These are phyloP conservation scores for Cytospora piceae DNA, from an alignment of 2,329 filamentous ascomycete species.

Conservation along the genomic window DNA sequence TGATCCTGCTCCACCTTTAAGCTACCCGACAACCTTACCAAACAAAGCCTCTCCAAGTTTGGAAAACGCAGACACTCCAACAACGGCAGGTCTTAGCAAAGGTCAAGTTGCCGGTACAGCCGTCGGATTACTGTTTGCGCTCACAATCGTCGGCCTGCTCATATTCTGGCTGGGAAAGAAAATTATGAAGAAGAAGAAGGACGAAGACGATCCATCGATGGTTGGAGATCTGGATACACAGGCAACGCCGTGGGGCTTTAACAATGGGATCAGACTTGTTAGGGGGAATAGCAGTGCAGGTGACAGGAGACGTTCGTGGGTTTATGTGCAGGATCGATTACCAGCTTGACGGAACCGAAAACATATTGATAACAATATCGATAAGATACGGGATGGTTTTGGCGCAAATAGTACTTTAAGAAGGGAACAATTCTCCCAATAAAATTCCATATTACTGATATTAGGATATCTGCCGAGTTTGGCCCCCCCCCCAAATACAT, in stretches of 20 bases:
- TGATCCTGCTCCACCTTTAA: neutral
- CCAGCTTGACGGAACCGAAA: neutral
- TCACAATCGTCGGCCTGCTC: neutral
- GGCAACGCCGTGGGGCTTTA: constrained; percentile 2
- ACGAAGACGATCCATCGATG: constrained; percentile 9
- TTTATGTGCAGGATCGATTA: neutral
- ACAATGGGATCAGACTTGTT: constrained; percentile 13
- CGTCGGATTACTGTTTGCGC: neutral
- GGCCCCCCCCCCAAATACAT: neutral
- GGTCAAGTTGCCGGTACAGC: neutral
- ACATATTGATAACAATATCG: neutral
- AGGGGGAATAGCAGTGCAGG: constrained; percentile 1
- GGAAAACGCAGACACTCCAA: neutral
- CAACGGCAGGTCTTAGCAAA: neutral
- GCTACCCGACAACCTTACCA: neutral
- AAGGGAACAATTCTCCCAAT: too few species aligned
- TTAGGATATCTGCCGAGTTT: too few species aligned
- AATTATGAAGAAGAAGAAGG: neutral
- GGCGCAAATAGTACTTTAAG: too few species aligned
- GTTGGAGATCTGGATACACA: neutral
- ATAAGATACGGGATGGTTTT: neutral
- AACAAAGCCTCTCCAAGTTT: neutral
- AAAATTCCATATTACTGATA: too few species aligned
- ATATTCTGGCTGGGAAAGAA: neutral
- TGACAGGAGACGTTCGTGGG: neutral